Conservation (phyloP, 2,329 filamentous ascomycete species). For the Curvularia sp. region DNA sequence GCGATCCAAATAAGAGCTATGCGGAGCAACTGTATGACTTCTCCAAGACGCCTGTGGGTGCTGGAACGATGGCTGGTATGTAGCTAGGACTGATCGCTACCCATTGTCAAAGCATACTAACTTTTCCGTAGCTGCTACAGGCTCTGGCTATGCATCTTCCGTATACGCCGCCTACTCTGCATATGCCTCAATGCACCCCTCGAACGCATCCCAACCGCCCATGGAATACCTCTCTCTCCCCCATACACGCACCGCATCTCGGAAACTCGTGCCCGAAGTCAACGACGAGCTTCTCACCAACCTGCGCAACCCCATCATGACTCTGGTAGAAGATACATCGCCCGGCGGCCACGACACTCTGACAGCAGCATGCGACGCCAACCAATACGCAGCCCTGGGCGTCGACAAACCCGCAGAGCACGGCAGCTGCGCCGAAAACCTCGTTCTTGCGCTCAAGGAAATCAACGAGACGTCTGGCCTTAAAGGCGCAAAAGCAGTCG, state of each 20-base stretch:
- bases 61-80: slow-evolving; percentile 54
- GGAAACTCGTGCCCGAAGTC: slow-evolving; percentile 53
- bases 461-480: slow-evolving; percentile 57
- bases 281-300: slow-evolving; percentile 56
- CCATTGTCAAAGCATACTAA: slow-evolving; percentile 2
- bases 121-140: slow-evolving; percentile 50
- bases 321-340: slow-evolving; percentile 55
- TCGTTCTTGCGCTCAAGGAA: slow-evolving; percentile 58
- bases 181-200: slow-evolving; percentile 49
- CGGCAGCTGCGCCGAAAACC: slow-evolving; percentile 58
- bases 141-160: slow-evolving; percentile 57
- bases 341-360: slow-evolving; percentile 57
- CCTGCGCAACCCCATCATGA: slow-evolving; percentile 56
- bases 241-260: slow-evolving; percentile 53
- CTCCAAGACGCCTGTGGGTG: slow-evolving; percentile 60
- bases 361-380: slow-evolving; percentile 58
- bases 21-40: slow-evolving; percentile 60
- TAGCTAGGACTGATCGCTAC: not conserved
- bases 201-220: slow-evolving; percentile 45
- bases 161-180: slow-evolving; percentile 60
- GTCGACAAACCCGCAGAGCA: slow-evolving; percentile 56
- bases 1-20: slow-evolving; percentile 58
- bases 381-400: slow-evolving; percentile 52
- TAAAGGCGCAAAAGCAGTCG: slow-evolving; percentile 56
- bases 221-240: slow-evolving; percentile 59